Percentiles rank a stretch among this genome's conserved stretches.
Conservation (phyloP, 1,284 basidiomycete genomes). For the Ganoderma sinense region DNA sequence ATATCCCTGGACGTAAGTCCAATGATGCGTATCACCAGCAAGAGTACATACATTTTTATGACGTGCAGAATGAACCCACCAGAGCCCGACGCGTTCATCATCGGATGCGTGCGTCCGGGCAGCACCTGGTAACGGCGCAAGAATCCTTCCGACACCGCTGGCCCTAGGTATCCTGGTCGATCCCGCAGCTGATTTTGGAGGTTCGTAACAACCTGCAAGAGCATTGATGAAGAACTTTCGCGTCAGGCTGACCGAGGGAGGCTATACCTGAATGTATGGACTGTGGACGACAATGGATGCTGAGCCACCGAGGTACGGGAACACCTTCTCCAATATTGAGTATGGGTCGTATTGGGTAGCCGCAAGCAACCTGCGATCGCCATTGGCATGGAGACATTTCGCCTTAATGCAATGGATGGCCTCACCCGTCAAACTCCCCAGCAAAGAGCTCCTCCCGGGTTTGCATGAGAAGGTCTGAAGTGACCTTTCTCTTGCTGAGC, state of each 20-base stretch:
- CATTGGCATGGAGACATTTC: slow-evolving; percentile 7
- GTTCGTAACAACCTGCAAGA: slow-evolving; percentile 71
- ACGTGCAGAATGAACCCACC: slow-evolving; percentile 91
- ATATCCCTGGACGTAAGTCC: slow-evolving; percentile 4
- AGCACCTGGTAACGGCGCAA: slow-evolving; percentile 91
- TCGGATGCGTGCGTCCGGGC: slow-evolving; percentile 95
- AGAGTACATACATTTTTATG: slow-evolving; percentile 79
- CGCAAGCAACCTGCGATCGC: slow-evolving; percentile 70
- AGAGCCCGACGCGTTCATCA: slow-evolving; percentile 90
- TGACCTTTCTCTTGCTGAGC: slow-evolving; percentile 75
- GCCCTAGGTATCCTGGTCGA: slow-evolving; percentile 76
- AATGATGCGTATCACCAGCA: neutral
- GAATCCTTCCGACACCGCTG: slow-evolving; percentile 90
- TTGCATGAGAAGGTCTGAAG: slow-evolving; percentile 62
- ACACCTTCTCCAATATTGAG: slow-evolving; percentile 81
- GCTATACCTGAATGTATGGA: slow-evolving; percentile 77
- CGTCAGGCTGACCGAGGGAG: neutral
- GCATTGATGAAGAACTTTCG: slow-evolving; percentile 14
- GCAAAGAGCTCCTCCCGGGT: slow-evolving; percentile 85
- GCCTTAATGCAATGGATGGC: slow-evolving; percentile 12
- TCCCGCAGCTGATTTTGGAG: slow-evolving; percentile 78
- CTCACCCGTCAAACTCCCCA: slow-evolving; percentile 89
- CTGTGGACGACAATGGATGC: slow-evolving; percentile 89
- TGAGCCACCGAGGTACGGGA: slow-evolving; percentile 85
- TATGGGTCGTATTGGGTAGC: slow-evolving; percentile 89